These are phyloP conservation scores for Metschnikowia dekortorum DNA, from an alignment of 805 yeast species.

Conservation along the genomic window DNA sequence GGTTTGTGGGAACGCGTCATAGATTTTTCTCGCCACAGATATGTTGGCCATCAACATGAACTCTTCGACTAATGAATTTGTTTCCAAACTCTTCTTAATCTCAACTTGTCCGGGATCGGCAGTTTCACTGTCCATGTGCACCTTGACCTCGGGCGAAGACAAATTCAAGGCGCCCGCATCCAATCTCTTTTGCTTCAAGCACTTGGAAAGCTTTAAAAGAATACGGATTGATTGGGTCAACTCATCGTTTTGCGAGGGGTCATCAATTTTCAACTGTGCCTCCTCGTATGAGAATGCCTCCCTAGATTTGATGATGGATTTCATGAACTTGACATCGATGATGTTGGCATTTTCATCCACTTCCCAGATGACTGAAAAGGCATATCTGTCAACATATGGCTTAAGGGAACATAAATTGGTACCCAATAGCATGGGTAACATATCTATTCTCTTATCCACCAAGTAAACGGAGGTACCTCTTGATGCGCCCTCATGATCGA, in stretches of 20 bases:
- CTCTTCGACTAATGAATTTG: constrained; percentile 95
- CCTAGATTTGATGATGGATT: constrained; percentile 84
- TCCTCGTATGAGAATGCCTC: constrained; percentile 93
- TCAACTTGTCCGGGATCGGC: constrained; percentile 96
- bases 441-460: constrained; percentile 97
- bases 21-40: constrained; percentile 89
- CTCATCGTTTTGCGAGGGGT: constrained; percentile 67
- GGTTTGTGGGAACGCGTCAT: constrained; percentile 91
- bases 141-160: constrained; percentile 97
- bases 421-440: constrained; percentile 93
- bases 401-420: constrained; percentile 93
- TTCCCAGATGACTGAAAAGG: constrained; percentile 96
- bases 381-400: constrained; percentile 93
- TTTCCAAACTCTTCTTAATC: constrained; percentile 78
- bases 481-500: constrained; percentile 94
- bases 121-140: constrained; percentile 94
- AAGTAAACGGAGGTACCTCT: constrained; percentile 96
- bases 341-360: constrained; percentile 82
- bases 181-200: constrained; percentile 76
- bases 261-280: constrained; percentile 92
- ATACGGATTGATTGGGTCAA: constrained; percentile 87
- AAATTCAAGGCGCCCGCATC: constrained; percentile 95
- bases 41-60: constrained; percentile 97
- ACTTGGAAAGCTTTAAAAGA: constrained; percentile 72
- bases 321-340: constrained; percentile 70